Percentiles rank a stretch among this genome's conserved stretches.
phyloP scores from a whole-genome alignment of 2,329 filamentous ascomycete species.

The Penicillium sp. region DNA sequence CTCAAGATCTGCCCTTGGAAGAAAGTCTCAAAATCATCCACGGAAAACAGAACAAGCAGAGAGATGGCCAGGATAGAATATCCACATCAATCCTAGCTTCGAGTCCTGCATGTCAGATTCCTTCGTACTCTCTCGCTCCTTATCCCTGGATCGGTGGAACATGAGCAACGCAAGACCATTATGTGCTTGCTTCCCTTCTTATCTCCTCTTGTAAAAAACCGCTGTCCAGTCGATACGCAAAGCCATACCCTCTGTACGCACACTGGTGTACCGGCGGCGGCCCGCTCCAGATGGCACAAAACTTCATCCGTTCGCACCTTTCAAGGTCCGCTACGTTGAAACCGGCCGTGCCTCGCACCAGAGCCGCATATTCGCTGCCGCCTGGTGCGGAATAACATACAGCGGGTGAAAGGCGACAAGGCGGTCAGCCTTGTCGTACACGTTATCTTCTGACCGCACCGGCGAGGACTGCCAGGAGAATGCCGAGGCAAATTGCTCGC shows the following conservation, averaged over 20 bases:
- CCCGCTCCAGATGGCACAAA: neutral
- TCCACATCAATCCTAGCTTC: neutral
- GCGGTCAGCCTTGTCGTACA: slow-evolving; percentile 71
- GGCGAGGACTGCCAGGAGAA: slow-evolving; percentile 45
- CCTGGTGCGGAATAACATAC: slow-evolving; percentile 76
- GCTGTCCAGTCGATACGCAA: neutral
- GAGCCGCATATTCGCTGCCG: slow-evolving; percentile 63
- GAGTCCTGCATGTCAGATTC: slow-evolving; percentile 1
- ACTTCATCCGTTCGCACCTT: slow-evolving; percentile 6
- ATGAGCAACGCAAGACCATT: neutral
- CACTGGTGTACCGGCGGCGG: neutral
- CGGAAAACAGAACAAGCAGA: too few species aligned
- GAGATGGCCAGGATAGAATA: neutral
- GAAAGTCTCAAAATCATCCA: too few species aligned
- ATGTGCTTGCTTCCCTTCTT: neutral
- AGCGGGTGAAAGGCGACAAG: slow-evolving; percentile 76
- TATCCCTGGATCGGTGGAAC: neutral
- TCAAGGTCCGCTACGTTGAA: slow-evolving; percentile 5
- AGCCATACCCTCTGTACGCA: neutral
- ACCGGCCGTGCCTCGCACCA: slow-evolving; percentile 59
- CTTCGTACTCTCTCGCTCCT: neutral
- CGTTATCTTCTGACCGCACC: slow-evolving; percentile 51
- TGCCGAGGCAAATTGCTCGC: slow-evolving; percentile 36
- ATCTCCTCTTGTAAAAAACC: neutral
- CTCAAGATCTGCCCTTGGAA: neutral